Evolutionary conservation across 352 stramenopile species (phyloP).

Genomic region (Globisporangium spinosum): DNA sequence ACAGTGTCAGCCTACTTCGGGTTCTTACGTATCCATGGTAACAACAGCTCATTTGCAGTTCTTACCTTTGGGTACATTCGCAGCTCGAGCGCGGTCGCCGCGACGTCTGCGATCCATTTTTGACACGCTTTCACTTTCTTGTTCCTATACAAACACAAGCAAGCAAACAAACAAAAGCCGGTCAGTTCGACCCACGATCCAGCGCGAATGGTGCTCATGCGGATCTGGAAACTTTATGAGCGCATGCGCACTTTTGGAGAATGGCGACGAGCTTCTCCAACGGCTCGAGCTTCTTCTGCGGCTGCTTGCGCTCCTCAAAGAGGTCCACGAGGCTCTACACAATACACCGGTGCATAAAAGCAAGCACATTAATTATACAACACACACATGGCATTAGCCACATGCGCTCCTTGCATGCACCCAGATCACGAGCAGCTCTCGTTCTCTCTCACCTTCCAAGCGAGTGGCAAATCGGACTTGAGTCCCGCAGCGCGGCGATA

Average conservation of each 20-base stretch:
- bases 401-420: neutral
- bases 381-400: neutral
- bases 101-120: slow-evolving; percentile 75
- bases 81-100: slow-evolving; percentile 42
- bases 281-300: slow-evolving; percentile 56
- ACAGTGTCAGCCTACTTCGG: neutral
- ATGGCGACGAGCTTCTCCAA: slow-evolving; percentile 75
- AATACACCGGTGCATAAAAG: neutral
- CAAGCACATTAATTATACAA: neutral
- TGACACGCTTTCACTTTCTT: slow-evolving; percentile 78
- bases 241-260: slow-evolving; percentile 45
- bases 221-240: no score
- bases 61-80: slow-evolving; percentile 49
- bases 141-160: slow-evolving; percentile 27
- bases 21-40: neutral
- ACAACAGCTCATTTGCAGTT: neutral
- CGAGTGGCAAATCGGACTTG: slow-evolving; percentile 66
- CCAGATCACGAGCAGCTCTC: neutral
- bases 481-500: slow-evolving; percentile 61
- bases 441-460: slow-evolving; percentile 64
- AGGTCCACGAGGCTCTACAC: slow-evolving; percentile 72
- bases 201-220: neutral
- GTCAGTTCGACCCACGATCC: neutral
- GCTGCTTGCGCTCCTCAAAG: slow-evolving; percentile 47
- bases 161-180: neutral